Conservation (phyloP, 1,284 basidiomycete species). For the Agroathelia rolfsii region DNA sequence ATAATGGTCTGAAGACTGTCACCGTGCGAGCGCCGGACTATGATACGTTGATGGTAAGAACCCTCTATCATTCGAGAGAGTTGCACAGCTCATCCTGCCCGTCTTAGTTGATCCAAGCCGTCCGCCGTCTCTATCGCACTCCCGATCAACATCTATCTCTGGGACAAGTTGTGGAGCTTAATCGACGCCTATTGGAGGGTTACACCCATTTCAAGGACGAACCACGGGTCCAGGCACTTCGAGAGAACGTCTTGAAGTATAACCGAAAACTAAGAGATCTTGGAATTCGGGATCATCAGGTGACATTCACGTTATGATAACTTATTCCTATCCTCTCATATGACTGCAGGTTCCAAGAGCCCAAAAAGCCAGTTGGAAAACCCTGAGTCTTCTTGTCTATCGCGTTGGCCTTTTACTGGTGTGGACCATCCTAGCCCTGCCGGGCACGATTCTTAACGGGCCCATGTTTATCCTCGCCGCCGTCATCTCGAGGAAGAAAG, state of each 20-base stretch:
- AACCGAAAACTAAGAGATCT: conserved; percentile 88
- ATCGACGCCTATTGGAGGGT: conserved; percentile 90
- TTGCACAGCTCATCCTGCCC: too few species aligned
- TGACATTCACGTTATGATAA: conserved; percentile 22
- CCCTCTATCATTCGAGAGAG: conserved; percentile 5
- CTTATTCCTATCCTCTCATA: too few species aligned
- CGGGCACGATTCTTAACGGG: conserved; percentile 90
- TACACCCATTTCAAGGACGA: conserved; percentile 93
- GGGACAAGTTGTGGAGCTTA: conserved; percentile 95
- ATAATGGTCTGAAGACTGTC: conserved; percentile 94
- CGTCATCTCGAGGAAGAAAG: conserved; percentile 81
- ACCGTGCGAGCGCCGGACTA: conserved; percentile 95
- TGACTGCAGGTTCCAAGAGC: conserved; percentile 62
- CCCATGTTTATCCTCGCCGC: conserved; percentile 95
- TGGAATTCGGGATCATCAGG: conserved; percentile 97
- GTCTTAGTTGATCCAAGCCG: conserved; percentile 97
- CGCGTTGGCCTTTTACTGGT: conserved; percentile 72
- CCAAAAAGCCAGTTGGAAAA: conserved; percentile 82
- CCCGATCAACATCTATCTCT: conserved; percentile 92
- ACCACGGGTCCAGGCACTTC: conserved; percentile 78
- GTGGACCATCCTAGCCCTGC: conserved; percentile 86
- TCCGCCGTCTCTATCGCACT: conserved; percentile 87
- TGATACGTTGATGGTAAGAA: conserved; percentile 88
- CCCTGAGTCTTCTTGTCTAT: conserved; percentile 78
- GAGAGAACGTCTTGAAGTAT: conserved; percentile 84